These are phyloP conservation scores for Chlorociboria aeruginascens DNA, from an alignment of 495 filamentous ascomycete species.

Conservation along the genomic window DNA sequence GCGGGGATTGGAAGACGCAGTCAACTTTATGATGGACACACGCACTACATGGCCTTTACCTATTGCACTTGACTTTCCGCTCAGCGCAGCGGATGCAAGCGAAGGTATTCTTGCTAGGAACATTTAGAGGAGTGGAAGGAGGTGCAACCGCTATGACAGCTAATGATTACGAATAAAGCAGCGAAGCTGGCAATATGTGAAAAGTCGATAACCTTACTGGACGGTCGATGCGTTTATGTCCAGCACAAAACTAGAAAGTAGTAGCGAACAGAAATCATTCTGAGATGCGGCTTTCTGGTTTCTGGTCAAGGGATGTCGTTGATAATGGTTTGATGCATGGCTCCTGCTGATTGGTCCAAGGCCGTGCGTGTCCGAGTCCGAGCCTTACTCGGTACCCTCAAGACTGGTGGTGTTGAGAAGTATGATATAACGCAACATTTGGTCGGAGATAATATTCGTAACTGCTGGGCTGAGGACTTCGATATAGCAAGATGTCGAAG, in stretches of 20 bases:
- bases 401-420: too few relatives aligned
- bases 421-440: too few relatives aligned
- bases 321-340: too few relatives aligned
- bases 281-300: background rate
- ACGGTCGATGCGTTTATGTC: background rate
- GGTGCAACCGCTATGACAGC: background rate
- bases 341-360: too few relatives aligned
- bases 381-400: too few relatives aligned
- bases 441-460: too few relatives aligned
- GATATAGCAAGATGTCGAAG: too few relatives aligned
- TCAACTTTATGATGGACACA: slow-evolving; percentile 67
- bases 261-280: background rate
- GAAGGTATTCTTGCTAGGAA: slow-evolving; percentile 2
- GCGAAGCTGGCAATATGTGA: background rate
- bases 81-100: slow-evolving; percentile 72
- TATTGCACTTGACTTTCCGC: slow-evolving; percentile 77
- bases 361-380: too few relatives aligned
- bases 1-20: slow-evolving; percentile 72
- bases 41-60: slow-evolving; percentile 63
- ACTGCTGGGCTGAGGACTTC: too few relatives aligned
- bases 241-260: background rate
- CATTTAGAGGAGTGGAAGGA: background rate
- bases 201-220: background rate
- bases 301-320: background rate
- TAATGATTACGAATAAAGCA: slow-evolving; percentile 1